Evolutionary conservation across 2,329 filamentous ascomycete genomes (phyloP).

Genomic region (Thermothelomyces thermophilus): DNA sequence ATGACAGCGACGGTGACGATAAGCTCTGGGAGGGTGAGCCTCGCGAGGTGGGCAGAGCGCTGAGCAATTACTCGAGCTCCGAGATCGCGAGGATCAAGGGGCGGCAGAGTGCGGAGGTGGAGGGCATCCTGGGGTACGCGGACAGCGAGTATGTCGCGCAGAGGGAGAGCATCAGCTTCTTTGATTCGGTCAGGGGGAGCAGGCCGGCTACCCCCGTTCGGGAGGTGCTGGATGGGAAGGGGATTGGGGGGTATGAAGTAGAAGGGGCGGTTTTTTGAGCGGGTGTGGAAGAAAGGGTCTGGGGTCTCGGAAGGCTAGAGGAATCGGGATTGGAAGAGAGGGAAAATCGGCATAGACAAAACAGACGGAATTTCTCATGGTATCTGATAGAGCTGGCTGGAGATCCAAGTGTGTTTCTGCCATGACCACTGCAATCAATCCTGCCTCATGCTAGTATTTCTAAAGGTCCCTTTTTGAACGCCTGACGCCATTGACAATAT

Average conservation of each 20-base stretch:
- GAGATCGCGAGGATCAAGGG: conserved; percentile 85
- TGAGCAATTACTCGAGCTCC: conserved; percentile 86
- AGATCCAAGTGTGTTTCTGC: neutral
- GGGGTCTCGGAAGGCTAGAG: neutral
- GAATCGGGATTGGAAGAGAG: neutral
- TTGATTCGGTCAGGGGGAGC: conserved; percentile 40
- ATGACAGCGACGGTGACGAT: too few species aligned
- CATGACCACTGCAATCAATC: neutral
- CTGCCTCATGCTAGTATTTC: neutral
- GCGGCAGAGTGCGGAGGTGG: conserved; percentile 73
- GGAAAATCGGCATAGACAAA: neutral
- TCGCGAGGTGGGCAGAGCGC: conserved; percentile 74
- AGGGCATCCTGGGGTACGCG: conserved; percentile 75
- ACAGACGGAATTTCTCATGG: conserved; percentile 8
- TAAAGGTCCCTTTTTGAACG: conserved; percentile 11
- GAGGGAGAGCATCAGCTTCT: conserved; percentile 79
- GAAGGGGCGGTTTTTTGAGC: conserved; percentile 10
- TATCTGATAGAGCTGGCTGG: conserved; percentile 1
- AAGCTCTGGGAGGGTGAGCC: conserved; percentile 46
- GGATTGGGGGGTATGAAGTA: conserved; percentile 24
- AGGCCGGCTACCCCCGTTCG: conserved; percentile 40
- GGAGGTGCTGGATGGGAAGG: conserved; percentile 17
- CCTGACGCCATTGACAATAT: conserved; percentile 15
- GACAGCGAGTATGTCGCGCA: conserved; percentile 92
- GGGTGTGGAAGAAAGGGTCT: neutral